Percentiles rank a stretch among this genome's conserved stretches.
phyloP scores from a whole-genome alignment of 768 basidiomycete species.

The Tephrocybe rancida region DNA sequence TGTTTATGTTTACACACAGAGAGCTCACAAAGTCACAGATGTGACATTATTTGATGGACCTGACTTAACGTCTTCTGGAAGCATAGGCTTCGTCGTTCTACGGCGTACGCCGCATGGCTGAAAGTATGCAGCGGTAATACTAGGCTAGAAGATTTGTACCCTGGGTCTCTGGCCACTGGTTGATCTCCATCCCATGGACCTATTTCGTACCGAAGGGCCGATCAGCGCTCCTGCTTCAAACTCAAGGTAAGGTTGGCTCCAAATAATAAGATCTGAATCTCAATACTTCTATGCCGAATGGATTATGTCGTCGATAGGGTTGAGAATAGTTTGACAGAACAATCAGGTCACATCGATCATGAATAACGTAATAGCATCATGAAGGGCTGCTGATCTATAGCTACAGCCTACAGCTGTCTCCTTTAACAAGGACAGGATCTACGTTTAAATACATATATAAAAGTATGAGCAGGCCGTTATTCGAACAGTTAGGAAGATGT shows the following conservation, averaged over 20 bases:
- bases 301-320: slow-evolving; percentile 1
- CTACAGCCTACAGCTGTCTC: not conserved
- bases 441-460: too few relatives aligned
- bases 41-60: slow-evolving; percentile 16
- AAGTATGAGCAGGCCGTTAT: too few relatives aligned
- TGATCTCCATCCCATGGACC: not conserved
- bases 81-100: slow-evolving; percentile 1
- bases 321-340: not conserved
- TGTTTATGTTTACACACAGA: slow-evolving; percentile 14
- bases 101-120: not conserved
- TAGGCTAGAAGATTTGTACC: too few relatives aligned
- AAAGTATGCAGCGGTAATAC: not conserved
- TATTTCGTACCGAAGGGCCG: not conserved
- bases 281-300: not conserved
- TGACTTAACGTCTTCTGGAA: slow-evolving; percentile 10
- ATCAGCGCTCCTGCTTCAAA: not conserved
- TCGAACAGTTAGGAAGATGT: too few relatives aligned
- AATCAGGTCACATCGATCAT: slow-evolving; percentile 8
- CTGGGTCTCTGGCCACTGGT: not conserved
- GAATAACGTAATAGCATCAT: not conserved
- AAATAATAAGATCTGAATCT: too few relatives aligned
- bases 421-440: not conserved
- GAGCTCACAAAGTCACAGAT: slow-evolving; percentile 18
- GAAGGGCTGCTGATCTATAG: not conserved
- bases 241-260: too few relatives aligned